Conservation (phyloP, 495 filamentous ascomycete species). For the Aspergillus campestris region DNA sequence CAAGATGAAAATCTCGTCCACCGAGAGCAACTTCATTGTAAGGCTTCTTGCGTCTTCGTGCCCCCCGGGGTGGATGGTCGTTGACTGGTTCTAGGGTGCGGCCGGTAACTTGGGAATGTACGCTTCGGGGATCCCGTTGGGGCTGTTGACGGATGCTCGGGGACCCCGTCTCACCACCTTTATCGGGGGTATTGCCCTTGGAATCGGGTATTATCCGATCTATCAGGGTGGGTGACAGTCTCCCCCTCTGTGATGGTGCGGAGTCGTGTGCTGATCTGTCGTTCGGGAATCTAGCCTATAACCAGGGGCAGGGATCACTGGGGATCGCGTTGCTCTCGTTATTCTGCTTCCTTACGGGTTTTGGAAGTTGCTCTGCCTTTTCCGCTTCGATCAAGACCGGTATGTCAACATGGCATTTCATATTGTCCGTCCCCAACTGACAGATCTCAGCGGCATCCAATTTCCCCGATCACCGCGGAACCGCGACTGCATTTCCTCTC, state of each 20-base stretch:
- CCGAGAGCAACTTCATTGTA: conserved; percentile 84
- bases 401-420: conserved; percentile 17
- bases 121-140: conserved; percentile 78
- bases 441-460: conserved; percentile 65
- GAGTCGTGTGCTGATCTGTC: not conserved
- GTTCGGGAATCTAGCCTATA: conserved; percentile 30
- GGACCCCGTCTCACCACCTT: conserved; percentile 73
- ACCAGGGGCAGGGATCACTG: conserved; percentile 46
- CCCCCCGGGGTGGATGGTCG: not conserved
- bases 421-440: conserved; percentile 5
- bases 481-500: conserved; percentile 87
- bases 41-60: conserved; percentile 12
- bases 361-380: conserved; percentile 84
- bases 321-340: conserved; percentile 65
- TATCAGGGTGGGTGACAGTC: conserved; percentile 43
- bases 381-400: conserved; percentile 73
- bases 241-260: not conserved
- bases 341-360: conserved; percentile 74
- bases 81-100: conserved; percentile 48
- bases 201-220: conserved; percentile 73
- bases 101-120: conserved; percentile 98
- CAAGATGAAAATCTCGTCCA: conserved; percentile 75
- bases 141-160: conserved; percentile 74
- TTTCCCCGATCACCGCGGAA: conserved; percentile 85
- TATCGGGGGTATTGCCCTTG: conserved; percentile 61